Percentiles rank a stretch among this genome's conserved stretches.
phyloP scores from a whole-genome alignment of 805 yeast genomes.

The Schizosaccharomyces lindneri region DNA sequence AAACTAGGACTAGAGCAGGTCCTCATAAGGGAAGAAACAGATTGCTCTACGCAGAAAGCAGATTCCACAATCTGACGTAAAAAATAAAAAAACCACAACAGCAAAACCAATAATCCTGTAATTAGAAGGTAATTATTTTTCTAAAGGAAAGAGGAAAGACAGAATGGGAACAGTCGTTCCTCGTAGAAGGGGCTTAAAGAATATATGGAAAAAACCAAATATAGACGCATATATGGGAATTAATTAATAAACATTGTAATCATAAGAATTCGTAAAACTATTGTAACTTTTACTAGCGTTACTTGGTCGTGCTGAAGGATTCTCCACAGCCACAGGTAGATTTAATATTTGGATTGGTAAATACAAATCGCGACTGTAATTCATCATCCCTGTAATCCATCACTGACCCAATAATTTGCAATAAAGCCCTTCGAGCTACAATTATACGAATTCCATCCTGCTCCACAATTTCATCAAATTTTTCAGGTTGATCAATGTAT shows the following conservation, averaged over 20 bases:
- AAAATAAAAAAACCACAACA: too few relatives aligned
- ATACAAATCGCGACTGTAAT: slow-evolving; percentile 65
- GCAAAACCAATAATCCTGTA: background rate
- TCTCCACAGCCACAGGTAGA: slow-evolving; percentile 99
- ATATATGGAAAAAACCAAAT: background rate
- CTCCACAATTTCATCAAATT: slow-evolving; percentile 73
- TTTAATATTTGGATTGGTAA: slow-evolving; percentile 85
- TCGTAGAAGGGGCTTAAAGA: background rate
- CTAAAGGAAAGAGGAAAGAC: background rate
- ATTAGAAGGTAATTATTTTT: background rate
- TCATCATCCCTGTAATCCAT: slow-evolving; percentile 98
- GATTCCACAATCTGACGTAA: too few relatives aligned
- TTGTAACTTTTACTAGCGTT: background rate
- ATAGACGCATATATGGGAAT: background rate
- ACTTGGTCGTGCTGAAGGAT: slow-evolving; percentile 27
- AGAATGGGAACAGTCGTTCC: background rate
- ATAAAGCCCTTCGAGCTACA: slow-evolving; percentile 86
- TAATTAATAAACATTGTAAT: background rate
- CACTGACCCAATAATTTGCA: slow-evolving; percentile 85
- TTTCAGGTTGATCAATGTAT: slow-evolving; percentile 74
- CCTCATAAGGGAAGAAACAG: too few relatives aligned
- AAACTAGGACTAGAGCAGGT: too few relatives aligned
- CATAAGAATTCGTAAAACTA: too few relatives aligned
- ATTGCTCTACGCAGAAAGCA: too few relatives aligned
- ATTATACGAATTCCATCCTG: slow-evolving; percentile 76